phyloP scores from a whole-genome alignment of 495 filamentous ascomycete species.

The Opeltia flavorubescens region DNA sequence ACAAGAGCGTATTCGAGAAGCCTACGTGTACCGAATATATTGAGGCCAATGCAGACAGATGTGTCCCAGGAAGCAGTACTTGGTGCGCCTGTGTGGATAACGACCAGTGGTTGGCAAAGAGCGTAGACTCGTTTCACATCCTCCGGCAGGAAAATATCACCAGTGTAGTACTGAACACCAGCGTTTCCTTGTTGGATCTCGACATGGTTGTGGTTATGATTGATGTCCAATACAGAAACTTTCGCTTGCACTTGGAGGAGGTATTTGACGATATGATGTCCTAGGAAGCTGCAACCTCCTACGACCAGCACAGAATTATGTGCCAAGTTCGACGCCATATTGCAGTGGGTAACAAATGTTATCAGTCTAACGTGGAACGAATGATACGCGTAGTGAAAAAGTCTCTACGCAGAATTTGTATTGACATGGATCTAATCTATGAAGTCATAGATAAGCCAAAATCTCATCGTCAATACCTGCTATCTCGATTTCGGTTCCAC shows the following conservation, averaged over 20 bases:
- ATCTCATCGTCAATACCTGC: no score
- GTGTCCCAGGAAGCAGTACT: conserved; percentile 2
- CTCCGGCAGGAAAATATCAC: conserved; percentile 11
- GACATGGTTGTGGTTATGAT: conserved; percentile 16
- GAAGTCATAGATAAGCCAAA: no score
- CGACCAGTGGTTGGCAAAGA: conserved; percentile 9
- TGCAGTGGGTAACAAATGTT: no score
- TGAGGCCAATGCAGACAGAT: conserved; percentile 16
- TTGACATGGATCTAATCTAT: no score
- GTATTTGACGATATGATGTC: conserved; percentile 35
- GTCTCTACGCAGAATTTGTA: no score
- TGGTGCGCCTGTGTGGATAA: conserved; percentile 20
- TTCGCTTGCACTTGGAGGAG: conserved; percentile 21
- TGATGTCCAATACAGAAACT: conserved; percentile 19
- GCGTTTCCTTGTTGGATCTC: no score
- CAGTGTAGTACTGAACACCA: conserved; percentile 14
- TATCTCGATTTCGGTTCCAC: no score
- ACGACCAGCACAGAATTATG: conserved; percentile 35
- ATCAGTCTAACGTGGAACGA: no score
- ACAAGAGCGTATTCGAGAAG: conserved; percentile 22
- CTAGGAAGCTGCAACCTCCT: conserved; percentile 41
- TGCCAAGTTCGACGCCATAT: no score
- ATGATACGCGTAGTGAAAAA: no score
- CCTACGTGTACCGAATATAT: conserved; percentile 30
- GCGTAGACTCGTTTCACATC: conserved; percentile 10